Evolutionary conservation across 805 yeast species (phyloP).

Genomic region (Clavispora santaluciae): DNA sequence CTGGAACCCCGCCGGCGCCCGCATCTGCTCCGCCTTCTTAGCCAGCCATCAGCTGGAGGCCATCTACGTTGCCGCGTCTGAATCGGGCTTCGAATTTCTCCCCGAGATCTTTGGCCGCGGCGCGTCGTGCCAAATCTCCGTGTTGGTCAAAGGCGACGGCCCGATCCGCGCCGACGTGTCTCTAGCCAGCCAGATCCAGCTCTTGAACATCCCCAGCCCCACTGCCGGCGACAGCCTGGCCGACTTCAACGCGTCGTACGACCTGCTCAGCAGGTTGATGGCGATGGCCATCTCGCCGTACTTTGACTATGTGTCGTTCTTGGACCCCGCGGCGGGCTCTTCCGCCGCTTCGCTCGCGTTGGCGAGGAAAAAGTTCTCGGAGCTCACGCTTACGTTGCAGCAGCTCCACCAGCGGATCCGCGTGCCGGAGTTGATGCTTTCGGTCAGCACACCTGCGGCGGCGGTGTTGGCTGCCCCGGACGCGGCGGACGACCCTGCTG

Average conservation of each 20-base stretch:
- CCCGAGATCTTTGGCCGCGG: neutral
- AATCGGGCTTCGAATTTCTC: slow-evolving; percentile 2
- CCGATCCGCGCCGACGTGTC: slow-evolving; percentile 4
- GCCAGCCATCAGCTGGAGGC: slow-evolving; percentile 9
- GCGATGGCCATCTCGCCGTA: slow-evolving; percentile 64
- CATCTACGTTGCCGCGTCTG: slow-evolving; percentile 8
- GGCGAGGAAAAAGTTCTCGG: slow-evolving; percentile 56
- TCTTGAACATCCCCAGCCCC: slow-evolving; percentile 12
- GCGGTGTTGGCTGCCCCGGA: slow-evolving; percentile 19
- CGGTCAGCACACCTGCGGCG: slow-evolving; percentile 48
- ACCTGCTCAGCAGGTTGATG: slow-evolving; percentile 54
- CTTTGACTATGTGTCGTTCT: slow-evolving; percentile 47
- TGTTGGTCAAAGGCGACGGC: slow-evolving; percentile 10
- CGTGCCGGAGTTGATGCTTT: slow-evolving; percentile 55
- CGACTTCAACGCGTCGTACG: slow-evolving; percentile 31
- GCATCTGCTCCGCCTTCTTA: slow-evolving; percentile 6
- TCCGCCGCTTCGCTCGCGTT: slow-evolving; percentile 5
- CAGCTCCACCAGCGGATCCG: slow-evolving; percentile 65
- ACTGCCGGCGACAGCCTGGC: neutral
- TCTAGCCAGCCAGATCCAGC: slow-evolving; percentile 11
- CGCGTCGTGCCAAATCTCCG: neutral
- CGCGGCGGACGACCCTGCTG: slow-evolving; percentile 21
- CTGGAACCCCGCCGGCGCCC: slow-evolving; percentile 1
- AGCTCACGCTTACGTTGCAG: slow-evolving; percentile 60
- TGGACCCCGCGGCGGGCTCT: slow-evolving; percentile 5